These are phyloP conservation scores for Gastrolobium bilobum DNA, from an alignment of 306 rosid genomes.

Conservation along the genomic window DNA sequence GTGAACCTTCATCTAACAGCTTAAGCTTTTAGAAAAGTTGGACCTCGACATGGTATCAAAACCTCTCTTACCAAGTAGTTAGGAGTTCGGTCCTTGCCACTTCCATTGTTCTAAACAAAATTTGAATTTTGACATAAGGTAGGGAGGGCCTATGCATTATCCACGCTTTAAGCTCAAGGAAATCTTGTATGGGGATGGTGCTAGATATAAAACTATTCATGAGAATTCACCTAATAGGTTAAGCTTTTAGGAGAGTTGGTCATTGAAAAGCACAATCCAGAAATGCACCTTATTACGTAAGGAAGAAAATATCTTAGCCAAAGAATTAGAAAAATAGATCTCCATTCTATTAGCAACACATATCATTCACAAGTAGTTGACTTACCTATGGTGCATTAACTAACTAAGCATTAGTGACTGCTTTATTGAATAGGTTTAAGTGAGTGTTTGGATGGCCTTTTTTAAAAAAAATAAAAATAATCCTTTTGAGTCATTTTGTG, in stretches of 20 bases:
- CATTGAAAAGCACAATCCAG: constrained; percentile 2
- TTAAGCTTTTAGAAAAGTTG: constrained; percentile 25
- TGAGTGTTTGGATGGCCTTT: neutral
- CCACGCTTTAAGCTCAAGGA: constrained; percentile 5
- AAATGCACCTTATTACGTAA: neutral
- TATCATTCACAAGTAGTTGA: neutral
- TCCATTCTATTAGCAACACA: constrained; percentile 4
- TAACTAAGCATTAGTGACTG: neutral
- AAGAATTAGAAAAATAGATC: neutral
- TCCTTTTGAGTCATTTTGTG: too few species aligned
- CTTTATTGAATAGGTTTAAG: constrained; percentile 6
- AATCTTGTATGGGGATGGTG: neutral
- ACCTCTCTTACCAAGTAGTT: neutral
- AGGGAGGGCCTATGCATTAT: neutral
- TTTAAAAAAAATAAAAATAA: too few species aligned
- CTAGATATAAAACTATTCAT: constrained; percentile 27
- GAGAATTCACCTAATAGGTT: neutral
- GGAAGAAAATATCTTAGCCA: neutral
- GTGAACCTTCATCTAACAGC: constrained; percentile 28
- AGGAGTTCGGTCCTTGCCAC: neutral
- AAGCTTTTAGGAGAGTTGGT: neutral
- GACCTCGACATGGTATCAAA: constrained; percentile 16
- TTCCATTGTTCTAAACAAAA: constrained; percentile 5
- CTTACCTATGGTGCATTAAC: neutral
- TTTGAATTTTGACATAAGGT: constrained; percentile 4